Evolutionary conservation across 345 rosid genomes (phyloP).

Genomic region (Camelina neglecta): DNA sequence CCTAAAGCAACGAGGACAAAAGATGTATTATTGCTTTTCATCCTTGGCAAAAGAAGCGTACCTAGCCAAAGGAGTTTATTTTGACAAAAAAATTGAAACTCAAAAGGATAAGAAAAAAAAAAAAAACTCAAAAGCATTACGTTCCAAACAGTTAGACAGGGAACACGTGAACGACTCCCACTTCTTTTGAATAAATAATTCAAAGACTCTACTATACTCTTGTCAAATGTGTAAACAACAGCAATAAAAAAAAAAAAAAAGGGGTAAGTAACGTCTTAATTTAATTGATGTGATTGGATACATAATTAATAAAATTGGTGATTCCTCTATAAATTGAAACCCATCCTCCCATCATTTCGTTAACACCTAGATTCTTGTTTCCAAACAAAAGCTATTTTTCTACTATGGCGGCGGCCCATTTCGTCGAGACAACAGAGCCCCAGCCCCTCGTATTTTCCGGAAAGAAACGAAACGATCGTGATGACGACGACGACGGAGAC

Average conservation of each 20-base stretch:
- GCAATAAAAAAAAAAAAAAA: not conserved
- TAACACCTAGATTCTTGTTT: constrained; percentile 7
- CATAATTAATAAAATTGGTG: not conserved
- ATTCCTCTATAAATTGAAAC: constrained; percentile 7
- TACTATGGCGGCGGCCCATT: constrained; percentile 51
- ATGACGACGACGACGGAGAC: constrained; percentile 51
- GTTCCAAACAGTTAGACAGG: not conserved
- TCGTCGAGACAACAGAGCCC: constrained; percentile 39
- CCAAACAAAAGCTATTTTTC: not conserved
- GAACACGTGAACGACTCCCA: constrained; percentile 5
- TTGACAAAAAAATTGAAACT: not conserved
- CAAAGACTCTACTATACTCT: not conserved
- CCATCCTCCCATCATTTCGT: constrained; percentile 8
- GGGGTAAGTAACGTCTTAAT: not conserved
- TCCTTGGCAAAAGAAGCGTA: not conserved
- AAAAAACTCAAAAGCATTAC: not conserved
- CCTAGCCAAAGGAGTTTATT: not conserved
- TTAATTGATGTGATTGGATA: not conserved
- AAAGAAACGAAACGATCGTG: constrained; percentile 60
- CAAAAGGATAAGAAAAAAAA: not conserved
- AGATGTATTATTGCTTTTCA: not conserved
- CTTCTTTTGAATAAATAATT: not conserved
- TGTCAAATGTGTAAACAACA: not conserved
- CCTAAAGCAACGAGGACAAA: not conserved
- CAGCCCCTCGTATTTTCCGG: constrained; percentile 47